Percentiles rank a stretch among this genome's conserved stretches.
Conservation (phyloP, 495 filamentous ascomycete species). For the Penicillium riverlandense region DNA sequence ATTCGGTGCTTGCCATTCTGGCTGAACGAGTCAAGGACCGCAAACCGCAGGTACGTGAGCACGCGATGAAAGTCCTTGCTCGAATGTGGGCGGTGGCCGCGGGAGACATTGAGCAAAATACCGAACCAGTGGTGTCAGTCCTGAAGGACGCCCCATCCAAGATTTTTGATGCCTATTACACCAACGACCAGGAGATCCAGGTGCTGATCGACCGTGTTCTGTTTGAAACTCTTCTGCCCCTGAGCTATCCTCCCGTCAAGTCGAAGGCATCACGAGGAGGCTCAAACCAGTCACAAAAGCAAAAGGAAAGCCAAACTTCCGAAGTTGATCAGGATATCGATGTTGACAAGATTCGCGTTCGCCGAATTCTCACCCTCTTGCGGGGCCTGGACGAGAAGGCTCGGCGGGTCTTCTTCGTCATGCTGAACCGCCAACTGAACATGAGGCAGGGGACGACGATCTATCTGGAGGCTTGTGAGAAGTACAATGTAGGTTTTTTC, state of each 20-base stretch:
- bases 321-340: slow-evolving; percentile 50
- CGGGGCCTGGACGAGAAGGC: slow-evolving; percentile 70
- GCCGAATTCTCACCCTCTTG: slow-evolving; percentile 75
- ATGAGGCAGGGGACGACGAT: slow-evolving; percentile 62
- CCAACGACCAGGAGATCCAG: slow-evolving; percentile 84
- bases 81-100: slow-evolving; percentile 87
- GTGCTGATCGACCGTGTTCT: slow-evolving; percentile 77
- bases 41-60: slow-evolving; percentile 71
- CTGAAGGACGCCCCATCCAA: slow-evolving; percentile 75
- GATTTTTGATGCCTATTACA: slow-evolving; percentile 82
- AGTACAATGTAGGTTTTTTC: slow-evolving; percentile 56
- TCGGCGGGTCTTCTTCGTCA: slow-evolving; percentile 81
- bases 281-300: slow-evolving; percentile 55
- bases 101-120: slow-evolving; percentile 76
- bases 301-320: slow-evolving; percentile 42
- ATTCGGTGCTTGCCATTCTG: slow-evolving; percentile 68
- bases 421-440: slow-evolving; percentile 65
- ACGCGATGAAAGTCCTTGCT: slow-evolving; percentile 75
- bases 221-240: slow-evolving; percentile 76
- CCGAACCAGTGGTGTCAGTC: slow-evolving; percentile 63
- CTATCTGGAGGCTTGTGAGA: slow-evolving; percentile 73
- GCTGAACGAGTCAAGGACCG: slow-evolving; percentile 85
- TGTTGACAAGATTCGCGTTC: slow-evolving; percentile 76
- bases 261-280: slow-evolving; percentile 52
- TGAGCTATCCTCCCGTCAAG: slow-evolving; percentile 77